A percentile compares a stretch with the other conserved stretches of the same genome.
Conservation (phyloP, 345 rosid genomes). For the Eucalyptus rudis region DNA sequence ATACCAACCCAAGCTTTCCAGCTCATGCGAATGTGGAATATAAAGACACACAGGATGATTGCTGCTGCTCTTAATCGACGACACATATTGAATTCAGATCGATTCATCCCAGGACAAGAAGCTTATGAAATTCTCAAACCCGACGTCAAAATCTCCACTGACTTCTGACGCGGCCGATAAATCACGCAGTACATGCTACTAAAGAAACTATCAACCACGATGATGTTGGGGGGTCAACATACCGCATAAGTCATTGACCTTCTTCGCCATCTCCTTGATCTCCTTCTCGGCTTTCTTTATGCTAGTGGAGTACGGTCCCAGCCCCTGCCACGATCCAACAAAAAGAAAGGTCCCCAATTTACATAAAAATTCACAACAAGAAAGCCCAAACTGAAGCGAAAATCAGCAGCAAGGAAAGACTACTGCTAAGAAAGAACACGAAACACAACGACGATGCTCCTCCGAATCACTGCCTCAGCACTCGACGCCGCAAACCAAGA, state of each 20-base stretch:
- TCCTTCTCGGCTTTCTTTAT: conserved; percentile 91
- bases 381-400: not conserved
- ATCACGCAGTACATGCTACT: not conserved
- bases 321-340: conserved; percentile 37
- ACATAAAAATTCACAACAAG: not conserved
- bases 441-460: not conserved
- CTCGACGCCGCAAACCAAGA: not conserved
- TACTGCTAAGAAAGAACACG: not conserved
- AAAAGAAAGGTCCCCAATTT: not conserved
- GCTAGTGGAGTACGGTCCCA: conserved; percentile 81
- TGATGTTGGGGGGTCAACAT: not conserved
- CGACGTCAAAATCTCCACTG: not conserved
- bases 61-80: not conserved
- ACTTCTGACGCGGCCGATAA: not conserved
- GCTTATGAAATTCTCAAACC: not conserved
- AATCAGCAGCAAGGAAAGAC: not conserved
- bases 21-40: not conserved
- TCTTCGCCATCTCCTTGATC: conserved; percentile 87
- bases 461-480: not conserved
- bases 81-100: not conserved
- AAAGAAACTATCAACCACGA: not conserved
- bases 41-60: not conserved
- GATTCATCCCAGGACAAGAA: not conserved
- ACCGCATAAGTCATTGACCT: conserved; percentile 84
- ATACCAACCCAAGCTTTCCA: not conserved